Evolutionary conservation across 2,329 filamentous ascomycete species (phyloP), one percentile per base, ranked within the genome.

Genomic region (Apiospora malaysiana): DNA sequence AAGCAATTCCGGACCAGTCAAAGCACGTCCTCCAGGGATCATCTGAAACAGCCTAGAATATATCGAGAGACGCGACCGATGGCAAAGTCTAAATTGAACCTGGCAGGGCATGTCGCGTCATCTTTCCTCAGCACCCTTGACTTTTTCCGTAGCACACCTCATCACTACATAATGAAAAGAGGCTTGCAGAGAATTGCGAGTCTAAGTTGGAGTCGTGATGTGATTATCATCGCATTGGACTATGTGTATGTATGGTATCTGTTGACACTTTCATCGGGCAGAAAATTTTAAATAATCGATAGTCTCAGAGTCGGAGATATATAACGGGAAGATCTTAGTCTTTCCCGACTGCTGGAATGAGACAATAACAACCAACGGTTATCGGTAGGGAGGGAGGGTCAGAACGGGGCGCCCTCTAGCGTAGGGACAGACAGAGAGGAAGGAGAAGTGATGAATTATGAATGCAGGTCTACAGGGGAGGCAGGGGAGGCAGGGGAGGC

Each of bases 41-140:
- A 40, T 63, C 56, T 63, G 56, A 63, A 63, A 63, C 56, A 63
- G 2, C 56, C 56, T 63, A 63, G 56, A 63, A 63, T 63, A 63
- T 63, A 37, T 40, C 56, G 32, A 63, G 56, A 63, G 56, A 63
- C 56, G 56, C 56, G 32, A 63, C 56, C 56, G 56, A 40, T 9
- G 27, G 56, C 27, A 40, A n/a, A 63, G 56, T 40, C 10, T 63
- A 40, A 40, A 63, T 40, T 63, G 56, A 40, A 10, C 21, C 32
- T 40, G 56, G 18, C 56, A 40, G 32, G 56, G 56, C 21, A 16
- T 6, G 32, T 63, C 56, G 56, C 56, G 32, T 63, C 56, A n/a
- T 59, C 27, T 59, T 32, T 32, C 49, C 27, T 27, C 25, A 40
- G 21, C 18, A 9, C 21, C 12, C 32, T 21, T 32, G 3, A 32